Evolutionary conservation across 208 protist genomes (phyloP).

Genomic region (Naegleria fowleri): DNA sequence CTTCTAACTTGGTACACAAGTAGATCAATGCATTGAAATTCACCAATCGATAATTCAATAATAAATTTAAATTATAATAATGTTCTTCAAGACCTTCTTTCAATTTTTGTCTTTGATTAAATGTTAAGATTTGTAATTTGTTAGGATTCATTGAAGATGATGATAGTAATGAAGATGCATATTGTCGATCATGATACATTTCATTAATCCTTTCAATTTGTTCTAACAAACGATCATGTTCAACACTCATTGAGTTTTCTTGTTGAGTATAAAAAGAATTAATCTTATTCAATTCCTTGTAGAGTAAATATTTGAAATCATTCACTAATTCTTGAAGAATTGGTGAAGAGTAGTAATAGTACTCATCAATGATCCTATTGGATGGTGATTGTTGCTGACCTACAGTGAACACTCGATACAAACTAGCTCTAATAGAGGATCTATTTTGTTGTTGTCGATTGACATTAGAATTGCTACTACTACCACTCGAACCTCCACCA

Average conservation of each 20-base stretch:
- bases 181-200: background rate
- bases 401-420: too few species aligned
- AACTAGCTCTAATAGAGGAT: too few species aligned
- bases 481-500: too few species aligned
- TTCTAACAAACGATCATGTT: background rate
- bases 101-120: background rate
- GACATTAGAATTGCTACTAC: too few species aligned
- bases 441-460: too few species aligned
- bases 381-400: too few species aligned
- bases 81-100: background rate
- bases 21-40: background rate
- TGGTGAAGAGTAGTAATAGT: too few species aligned
- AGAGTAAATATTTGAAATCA: background rate
- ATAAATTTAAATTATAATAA: conserved; percentile 4
- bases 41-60: background rate
- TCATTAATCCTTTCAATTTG: background rate
- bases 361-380: too few species aligned
- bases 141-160: background rate
- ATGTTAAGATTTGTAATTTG: background rate
- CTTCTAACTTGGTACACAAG: background rate
- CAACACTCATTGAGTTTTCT: background rate
- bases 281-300: background rate
- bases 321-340: background rate
- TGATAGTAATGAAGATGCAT: background rate
- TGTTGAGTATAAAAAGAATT: background rate